phyloP scores from a whole-genome alignment of 176 grass and related monocot genomes.

The Carex scoparia region DNA sequence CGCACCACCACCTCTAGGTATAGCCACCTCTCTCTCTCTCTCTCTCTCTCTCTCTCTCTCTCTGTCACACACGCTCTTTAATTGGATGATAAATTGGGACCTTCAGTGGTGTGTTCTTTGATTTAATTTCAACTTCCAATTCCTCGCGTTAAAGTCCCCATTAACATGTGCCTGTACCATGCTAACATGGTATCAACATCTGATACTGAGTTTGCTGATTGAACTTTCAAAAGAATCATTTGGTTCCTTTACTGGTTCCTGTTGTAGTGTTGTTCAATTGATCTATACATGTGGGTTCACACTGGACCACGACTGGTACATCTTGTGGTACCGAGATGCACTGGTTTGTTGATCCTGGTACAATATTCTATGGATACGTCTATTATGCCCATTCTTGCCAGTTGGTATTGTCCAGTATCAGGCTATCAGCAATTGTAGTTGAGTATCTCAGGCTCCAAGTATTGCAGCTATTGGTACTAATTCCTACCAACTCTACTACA shows the following conservation, averaged over 20 bases:
- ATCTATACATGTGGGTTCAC: neutral
- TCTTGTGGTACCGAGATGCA: neutral
- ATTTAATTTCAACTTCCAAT: neutral
- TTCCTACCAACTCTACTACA: neutral
- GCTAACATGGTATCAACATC: neutral
- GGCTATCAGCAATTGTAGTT: neutral
- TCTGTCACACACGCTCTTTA: too few relatives aligned
- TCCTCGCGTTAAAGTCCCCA: neutral
- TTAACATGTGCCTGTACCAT: neutral
- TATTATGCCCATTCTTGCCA: neutral
- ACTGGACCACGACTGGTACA: neutral
- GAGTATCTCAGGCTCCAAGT: neutral
- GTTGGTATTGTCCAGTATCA: neutral
- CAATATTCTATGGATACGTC: neutral
- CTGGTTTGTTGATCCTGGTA: neutral
- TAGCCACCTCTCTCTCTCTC: neutral
- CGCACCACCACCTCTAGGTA: neutral
- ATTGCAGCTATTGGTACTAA: neutral
- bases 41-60: too few relatives aligned
- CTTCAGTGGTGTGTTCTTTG: too few relatives aligned
- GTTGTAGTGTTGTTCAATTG: neutral
- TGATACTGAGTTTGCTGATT: neutral
- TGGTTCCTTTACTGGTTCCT: neutral
- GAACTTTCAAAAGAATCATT: neutral
- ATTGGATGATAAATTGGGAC: too few relatives aligned